Evolutionary conservation across 208 protist species (phyloP).

Genomic region (Leishmania braziliensis): DNA sequence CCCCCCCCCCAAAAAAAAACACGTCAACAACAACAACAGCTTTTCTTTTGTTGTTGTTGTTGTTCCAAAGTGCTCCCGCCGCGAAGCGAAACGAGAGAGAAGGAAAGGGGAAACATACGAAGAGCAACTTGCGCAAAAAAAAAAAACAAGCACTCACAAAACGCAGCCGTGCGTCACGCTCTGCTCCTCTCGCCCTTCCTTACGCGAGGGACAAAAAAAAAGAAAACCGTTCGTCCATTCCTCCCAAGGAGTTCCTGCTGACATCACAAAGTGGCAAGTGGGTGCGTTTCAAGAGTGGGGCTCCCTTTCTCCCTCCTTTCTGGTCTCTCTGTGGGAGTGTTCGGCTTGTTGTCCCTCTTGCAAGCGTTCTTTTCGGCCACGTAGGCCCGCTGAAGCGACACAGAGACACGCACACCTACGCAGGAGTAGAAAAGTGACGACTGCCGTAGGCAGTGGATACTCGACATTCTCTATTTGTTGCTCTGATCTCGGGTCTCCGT

Average conservation of each 20-base stretch:
- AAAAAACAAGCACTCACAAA: no score
- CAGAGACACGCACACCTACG: background rate
- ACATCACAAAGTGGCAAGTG: background rate
- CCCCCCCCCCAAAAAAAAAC: no score
- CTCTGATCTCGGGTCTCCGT: background rate
- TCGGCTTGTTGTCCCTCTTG: background rate
- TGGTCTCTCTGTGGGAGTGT: background rate
- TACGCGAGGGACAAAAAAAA: background rate
- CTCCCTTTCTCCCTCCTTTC: background rate
- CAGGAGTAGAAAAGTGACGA: background rate
- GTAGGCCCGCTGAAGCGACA: background rate
- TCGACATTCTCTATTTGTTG: background rate
- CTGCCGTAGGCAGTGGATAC: background rate
- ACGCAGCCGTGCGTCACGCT: background rate
- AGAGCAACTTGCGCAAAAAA: no score
- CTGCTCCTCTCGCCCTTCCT: background rate
- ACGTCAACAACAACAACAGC: background rate
- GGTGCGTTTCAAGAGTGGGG: background rate
- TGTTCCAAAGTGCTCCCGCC: background rate
- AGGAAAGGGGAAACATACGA: background rate
- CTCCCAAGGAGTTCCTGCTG: background rate
- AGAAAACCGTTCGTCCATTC: background rate
- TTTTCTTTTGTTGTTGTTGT: background rate
- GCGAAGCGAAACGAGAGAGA: background rate
- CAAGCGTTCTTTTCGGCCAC: background rate